Percentiles rank a stretch among this genome's conserved stretches.
These are phyloP conservation scores for Lachancea lanzarotensis DNA, from an alignment of 805 yeast species.

Conservation along the genomic window DNA sequence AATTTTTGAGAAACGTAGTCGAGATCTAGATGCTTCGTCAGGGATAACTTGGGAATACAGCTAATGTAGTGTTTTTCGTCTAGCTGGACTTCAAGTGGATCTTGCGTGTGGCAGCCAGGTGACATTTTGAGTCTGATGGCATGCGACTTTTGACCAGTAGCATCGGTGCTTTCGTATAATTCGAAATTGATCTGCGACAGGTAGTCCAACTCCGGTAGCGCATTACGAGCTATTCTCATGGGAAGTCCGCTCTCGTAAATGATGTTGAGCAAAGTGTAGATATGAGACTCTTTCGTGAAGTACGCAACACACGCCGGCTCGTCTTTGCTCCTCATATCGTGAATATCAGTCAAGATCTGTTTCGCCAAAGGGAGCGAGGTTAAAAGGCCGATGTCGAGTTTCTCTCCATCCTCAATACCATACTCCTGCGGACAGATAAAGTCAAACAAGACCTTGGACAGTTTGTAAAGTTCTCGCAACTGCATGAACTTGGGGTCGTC, in stretches of 20 bases:
- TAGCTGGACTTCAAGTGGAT: constrained; percentile 92
- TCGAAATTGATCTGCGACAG: constrained; percentile 92
- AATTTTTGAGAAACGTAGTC: constrained; percentile 79
- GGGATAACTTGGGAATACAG: constrained; percentile 82
- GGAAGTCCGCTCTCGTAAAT: constrained; percentile 89
- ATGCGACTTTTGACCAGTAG: constrained; percentile 68
- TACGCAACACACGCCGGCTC: constrained; percentile 82
- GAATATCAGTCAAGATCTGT: constrained; percentile 75
- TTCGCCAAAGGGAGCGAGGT: constrained; percentile 91
- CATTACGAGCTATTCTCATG: constrained; percentile 91
- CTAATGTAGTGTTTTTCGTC: constrained; percentile 96
- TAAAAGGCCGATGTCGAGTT: constrained; percentile 88
- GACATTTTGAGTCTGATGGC: constrained; percentile 86
- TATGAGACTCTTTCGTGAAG: constrained; percentile 95
- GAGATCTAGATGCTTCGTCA: constrained; percentile 90
- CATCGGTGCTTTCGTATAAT: constrained; percentile 74
- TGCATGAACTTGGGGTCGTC: constrained; percentile 75
- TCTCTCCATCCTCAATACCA: constrained; percentile 93
- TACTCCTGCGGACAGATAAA: constrained; percentile 98
- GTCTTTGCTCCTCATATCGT: constrained; percentile 68
- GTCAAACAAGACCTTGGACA: constrained; percentile 91
- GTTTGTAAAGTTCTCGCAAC: constrained; percentile 78
- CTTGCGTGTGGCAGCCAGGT: constrained; percentile 98
- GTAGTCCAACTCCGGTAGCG: constrained; percentile 93
- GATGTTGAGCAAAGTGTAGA: constrained; percentile 85